Evolutionary conservation across 2,329 filamentous ascomycete species (phyloP).

Genomic region (Penicillium polonicum): DNA sequence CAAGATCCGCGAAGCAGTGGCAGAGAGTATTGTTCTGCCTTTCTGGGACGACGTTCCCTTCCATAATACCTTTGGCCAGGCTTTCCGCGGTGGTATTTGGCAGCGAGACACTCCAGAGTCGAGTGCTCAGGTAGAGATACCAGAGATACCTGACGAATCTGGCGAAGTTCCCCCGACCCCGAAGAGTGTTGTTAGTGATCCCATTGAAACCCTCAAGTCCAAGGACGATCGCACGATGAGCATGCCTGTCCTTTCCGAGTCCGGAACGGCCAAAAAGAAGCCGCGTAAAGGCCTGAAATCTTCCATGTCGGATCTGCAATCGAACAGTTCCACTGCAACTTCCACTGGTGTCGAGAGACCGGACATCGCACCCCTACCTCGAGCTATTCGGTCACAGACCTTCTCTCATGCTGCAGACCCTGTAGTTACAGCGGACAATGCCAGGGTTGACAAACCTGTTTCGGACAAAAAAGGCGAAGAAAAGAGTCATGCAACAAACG

Average conservation of each 20-base stretch:
- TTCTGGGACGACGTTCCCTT: constrained; percentile 98
- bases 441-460: constrained; percentile 64
- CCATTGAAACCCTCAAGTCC: constrained; percentile 29
- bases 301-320: constrained; percentile 23
- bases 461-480: constrained; percentile 56
- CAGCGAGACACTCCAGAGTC: constrained; percentile 47
- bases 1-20: constrained; percentile 88
- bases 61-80: constrained; percentile 73
- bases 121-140: constrained; percentile 38
- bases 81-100: constrained; percentile 84
- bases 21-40: constrained; percentile 84
- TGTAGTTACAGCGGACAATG: constrained; percentile 64
- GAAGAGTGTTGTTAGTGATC: constrained; percentile 20
- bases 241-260: constrained; percentile 33
- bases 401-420: constrained; percentile 64
- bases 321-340: constrained; percentile 19
- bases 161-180: constrained; percentile 24
- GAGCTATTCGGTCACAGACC: constrained; percentile 60
- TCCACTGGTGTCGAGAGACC: constrained; percentile 36
- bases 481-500: constrained; percentile 58
- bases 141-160: constrained; percentile 41
- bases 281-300: constrained; percentile 31
- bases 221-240: constrained; percentile 39
- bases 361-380: constrained; percentile 50
- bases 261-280: constrained; percentile 23